phyloP scores from a whole-genome alignment of 495 filamentous ascomycete genomes.

The Neurospora tetraspora region DNA sequence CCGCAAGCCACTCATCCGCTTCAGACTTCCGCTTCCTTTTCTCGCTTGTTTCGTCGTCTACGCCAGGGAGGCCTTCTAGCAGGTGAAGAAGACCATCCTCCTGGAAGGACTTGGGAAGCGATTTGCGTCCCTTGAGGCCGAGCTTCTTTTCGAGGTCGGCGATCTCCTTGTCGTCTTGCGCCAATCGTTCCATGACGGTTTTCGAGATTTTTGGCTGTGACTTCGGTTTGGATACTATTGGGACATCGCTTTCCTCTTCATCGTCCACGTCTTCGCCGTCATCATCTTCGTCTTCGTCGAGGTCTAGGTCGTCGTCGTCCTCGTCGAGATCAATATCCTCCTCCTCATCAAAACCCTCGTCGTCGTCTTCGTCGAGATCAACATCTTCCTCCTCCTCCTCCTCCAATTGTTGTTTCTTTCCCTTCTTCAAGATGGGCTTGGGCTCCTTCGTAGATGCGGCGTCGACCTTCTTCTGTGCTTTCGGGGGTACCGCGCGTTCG shows the following conservation, averaged over 20 bases:
- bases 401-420: conserved; percentile 2
- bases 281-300: conserved; percentile 19
- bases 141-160: conserved; percentile 80
- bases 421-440: conserved; percentile 12
- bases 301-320: conserved; percentile 16
- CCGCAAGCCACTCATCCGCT: conserved; percentile 41
- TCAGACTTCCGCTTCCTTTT: conserved; percentile 60
- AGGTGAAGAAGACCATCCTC: conserved; percentile 81
- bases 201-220: conserved; percentile 37
- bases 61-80: conserved; percentile 56
- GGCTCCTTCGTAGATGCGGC: not conserved
- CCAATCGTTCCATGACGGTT: conserved; percentile 52
- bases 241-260: conserved; percentile 24
- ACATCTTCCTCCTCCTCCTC: conserved; percentile 7
- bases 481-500: conserved; percentile 6
- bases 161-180: conserved; percentile 77
- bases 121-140: conserved; percentile 62
- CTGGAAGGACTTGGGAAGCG: conserved; percentile 60
- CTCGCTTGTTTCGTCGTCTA: conserved; percentile 42
- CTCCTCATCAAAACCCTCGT: conserved; percentile 15
- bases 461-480: not conserved
- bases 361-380: conserved; percentile 10
- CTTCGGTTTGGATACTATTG: conserved; percentile 9
- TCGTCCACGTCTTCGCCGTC: conserved; percentile 21
- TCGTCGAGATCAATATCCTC: conserved; percentile 13